Evolutionary conservation across 116 monocot genomes (phyloP).

Genomic region (Papilionanthe hybrid): DNA sequence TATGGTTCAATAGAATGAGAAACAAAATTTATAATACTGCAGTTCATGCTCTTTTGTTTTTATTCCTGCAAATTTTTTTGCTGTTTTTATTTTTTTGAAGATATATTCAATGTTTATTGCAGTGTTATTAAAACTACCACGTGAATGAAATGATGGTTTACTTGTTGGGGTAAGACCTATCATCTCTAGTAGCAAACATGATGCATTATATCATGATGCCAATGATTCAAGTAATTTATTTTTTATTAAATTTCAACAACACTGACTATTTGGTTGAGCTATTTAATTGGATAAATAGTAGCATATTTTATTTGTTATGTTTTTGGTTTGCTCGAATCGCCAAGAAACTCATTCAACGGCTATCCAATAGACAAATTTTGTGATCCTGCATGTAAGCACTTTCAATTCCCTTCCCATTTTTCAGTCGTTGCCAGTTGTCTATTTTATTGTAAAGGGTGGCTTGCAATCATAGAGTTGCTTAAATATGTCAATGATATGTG

Average conservation of each 20-base stretch:
- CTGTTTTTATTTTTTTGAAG: background rate
- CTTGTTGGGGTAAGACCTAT: background rate
- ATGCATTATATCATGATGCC: background rate
- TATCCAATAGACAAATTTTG: background rate
- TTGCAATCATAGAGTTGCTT: background rate
- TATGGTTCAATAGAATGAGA: background rate
- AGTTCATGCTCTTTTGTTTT: background rate
- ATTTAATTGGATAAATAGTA: background rate
- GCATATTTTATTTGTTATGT: background rate
- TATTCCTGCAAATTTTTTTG: background rate
- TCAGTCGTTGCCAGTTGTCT: background rate
- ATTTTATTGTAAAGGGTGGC: background rate
- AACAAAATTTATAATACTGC: background rate
- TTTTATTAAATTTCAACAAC: constrained; percentile 1
- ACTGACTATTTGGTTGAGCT: background rate
- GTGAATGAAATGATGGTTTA: background rate
- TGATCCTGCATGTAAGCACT: background rate
- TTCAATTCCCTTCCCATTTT: background rate
- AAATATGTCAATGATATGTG: background rate
- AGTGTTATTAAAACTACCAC: background rate
- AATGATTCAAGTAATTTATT: background rate
- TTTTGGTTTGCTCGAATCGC: background rate
- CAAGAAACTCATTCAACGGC: background rate
- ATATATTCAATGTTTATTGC: background rate
- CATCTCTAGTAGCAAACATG: background rate